Conservation (phyloP, 768 basidiomycete species). For the Leccinum imitatum region DNA sequence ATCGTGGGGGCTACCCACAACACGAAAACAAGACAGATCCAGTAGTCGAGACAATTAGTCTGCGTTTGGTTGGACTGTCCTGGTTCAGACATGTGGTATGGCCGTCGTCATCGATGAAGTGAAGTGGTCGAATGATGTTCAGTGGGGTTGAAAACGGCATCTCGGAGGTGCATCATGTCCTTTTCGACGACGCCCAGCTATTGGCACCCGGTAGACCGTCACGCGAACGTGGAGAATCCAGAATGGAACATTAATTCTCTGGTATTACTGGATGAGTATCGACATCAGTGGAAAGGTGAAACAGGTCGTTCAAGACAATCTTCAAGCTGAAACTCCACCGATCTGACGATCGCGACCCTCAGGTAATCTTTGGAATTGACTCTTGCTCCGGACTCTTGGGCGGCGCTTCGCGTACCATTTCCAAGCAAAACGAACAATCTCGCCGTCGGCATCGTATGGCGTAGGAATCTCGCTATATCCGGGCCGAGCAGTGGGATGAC, state of each 20-base stretch:
- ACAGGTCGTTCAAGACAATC: not conserved
- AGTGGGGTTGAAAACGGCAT: not conserved
- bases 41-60: not conserved
- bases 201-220: not conserved
- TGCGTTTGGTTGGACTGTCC: not conserved
- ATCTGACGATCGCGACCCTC: constrained; percentile 52
- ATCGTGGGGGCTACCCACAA: not conserved
- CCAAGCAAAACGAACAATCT: constrained; percentile 90
- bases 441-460: constrained; percentile 95
- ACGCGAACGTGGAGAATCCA: not conserved
- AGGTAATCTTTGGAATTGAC: constrained; percentile 61
- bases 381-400: constrained; percentile 64
- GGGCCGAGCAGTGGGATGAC: constrained; percentile 95
- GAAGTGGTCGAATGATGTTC: not conserved
- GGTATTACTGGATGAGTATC: not conserved
- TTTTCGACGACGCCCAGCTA: not conserved
- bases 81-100: too few species aligned
- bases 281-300: not conserved
- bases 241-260: not conserved
- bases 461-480: constrained; percentile 95
- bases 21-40: not conserved
- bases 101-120: not conserved
- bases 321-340: constrained; percentile 17
- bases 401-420: constrained; percentile 86
- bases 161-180: not conserved